Conservation (phyloP, 306 rosid species). For the Malus domestica region DNA sequence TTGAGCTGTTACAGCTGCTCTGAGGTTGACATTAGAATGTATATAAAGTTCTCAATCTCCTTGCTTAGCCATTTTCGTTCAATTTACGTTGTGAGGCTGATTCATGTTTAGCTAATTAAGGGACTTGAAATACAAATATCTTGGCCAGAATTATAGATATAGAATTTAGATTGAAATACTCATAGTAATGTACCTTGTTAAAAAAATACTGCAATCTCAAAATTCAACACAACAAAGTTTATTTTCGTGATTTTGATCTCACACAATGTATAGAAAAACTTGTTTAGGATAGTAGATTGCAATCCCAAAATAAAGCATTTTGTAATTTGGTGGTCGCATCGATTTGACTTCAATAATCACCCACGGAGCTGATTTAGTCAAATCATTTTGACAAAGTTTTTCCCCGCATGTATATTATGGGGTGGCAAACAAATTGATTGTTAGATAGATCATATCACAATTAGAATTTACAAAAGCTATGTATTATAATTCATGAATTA, state of each 20-base stretch:
- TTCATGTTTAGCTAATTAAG: no score
- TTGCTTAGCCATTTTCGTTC: constrained; percentile 1
- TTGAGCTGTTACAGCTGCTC: background rate
- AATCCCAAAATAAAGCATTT: no score
- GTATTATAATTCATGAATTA: background rate
- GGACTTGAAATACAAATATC: no score
- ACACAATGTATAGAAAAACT: no score
- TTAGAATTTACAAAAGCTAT: background rate
- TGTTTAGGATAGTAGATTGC: no score
- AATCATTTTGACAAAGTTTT: no score
- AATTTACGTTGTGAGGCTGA: background rate
- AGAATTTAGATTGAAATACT: background rate
- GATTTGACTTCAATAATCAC: no score
- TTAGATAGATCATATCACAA: background rate
- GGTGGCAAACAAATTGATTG: background rate
- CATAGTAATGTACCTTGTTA: background rate
- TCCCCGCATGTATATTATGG: background rate
- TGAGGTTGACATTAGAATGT: constrained; percentile 11
- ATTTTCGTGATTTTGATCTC: no score
- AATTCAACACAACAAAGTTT: no score
- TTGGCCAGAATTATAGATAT: background rate
- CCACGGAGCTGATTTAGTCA: no score
- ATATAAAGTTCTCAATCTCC: background rate
- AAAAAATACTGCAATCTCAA: no score
- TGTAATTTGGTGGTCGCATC: no score